Conservation (phyloP, 2,329 filamentous ascomycete species). For the Cyclaneusma minus region DNA sequence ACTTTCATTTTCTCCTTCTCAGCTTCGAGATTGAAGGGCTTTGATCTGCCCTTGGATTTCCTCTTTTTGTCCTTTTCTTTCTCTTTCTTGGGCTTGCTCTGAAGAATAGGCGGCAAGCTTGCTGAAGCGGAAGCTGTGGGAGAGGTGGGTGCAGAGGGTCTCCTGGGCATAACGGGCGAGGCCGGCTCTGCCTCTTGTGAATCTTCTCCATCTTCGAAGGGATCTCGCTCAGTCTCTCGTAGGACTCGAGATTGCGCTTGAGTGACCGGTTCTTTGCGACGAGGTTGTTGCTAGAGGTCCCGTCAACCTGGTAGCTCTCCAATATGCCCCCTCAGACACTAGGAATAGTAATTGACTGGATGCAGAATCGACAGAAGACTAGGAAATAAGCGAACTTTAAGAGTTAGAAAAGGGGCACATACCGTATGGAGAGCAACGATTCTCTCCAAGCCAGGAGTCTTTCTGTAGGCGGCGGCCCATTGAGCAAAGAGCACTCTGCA, state of each 20-base stretch:
- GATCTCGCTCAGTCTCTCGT: constrained; percentile 58
- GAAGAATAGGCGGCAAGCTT: constrained; percentile 8
- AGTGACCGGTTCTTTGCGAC: constrained; percentile 53
- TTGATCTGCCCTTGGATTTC: constrained; percentile 41
- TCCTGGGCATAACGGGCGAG: no score
- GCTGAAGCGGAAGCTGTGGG: constrained; percentile 6
- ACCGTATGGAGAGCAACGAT: constrained; percentile 66
- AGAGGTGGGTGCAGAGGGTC: constrained; percentile 3
- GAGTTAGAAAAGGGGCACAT: constrained; percentile 4
- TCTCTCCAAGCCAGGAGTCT: constrained; percentile 61
- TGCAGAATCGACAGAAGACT: neutral
- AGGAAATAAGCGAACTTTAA: constrained; percentile 1
- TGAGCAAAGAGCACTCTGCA: constrained; percentile 74
- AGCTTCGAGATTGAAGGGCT: constrained; percentile 67
- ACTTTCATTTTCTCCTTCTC: constrained; percentile 80
- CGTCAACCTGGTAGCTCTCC: constrained; percentile 5
- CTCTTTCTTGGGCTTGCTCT: constrained; percentile 25
- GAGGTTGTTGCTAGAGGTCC: constrained; percentile 39
- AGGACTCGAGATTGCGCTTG: constrained; percentile 74
- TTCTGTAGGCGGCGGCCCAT: constrained; percentile 75
- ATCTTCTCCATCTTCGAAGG: constrained; percentile 52
- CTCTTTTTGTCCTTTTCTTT: constrained; percentile 31
- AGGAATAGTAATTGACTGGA: no score
- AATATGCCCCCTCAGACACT: constrained; percentile 1
- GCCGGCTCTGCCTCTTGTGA: constrained; percentile 26